phyloP scores from a whole-genome alignment of 352 stramenopile genomes.

The Pythium angustatum region DNA sequence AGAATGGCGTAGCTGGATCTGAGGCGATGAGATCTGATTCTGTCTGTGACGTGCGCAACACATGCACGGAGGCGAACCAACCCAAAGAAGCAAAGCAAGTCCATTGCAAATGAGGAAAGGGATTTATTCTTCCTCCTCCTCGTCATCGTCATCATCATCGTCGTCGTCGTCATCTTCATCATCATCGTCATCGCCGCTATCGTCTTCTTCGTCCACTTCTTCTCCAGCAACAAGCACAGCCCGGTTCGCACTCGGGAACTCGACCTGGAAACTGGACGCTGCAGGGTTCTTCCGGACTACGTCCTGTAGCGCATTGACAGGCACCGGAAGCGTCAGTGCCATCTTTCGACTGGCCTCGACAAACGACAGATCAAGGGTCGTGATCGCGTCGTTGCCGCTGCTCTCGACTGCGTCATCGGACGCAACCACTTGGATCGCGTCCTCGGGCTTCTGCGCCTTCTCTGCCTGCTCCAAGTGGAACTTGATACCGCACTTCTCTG shows the following conservation, averaged over 20 bases:
- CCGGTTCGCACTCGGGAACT: slow-evolving; percentile 24
- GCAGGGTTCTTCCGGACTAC: slow-evolving; percentile 26
- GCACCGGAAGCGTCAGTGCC: slow-evolving; percentile 27
- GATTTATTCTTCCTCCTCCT: slow-evolving; percentile 21
- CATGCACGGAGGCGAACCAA: too few species aligned
- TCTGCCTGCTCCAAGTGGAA: slow-evolving; percentile 30
- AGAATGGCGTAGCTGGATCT: slow-evolving; percentile 5
- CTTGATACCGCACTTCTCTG: slow-evolving; percentile 14
- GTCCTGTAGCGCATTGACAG: slow-evolving; percentile 22
- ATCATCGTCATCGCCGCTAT: slow-evolving; percentile 23
- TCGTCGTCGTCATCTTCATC: slow-evolving; percentile 22
- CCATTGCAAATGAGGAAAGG: too few species aligned
- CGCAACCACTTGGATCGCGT: slow-evolving; percentile 16
- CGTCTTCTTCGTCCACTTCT: slow-evolving; percentile 33
- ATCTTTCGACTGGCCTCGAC: slow-evolving; percentile 29
- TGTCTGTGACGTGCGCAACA: slow-evolving; percentile 6
- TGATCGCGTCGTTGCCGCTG: slow-evolving; percentile 27
- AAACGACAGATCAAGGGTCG: slow-evolving; percentile 32
- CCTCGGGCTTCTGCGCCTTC: slow-evolving; percentile 15
- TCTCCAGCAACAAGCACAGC: slow-evolving; percentile 30
- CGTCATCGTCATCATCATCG: slow-evolving; percentile 26
- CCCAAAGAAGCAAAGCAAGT: too few species aligned
- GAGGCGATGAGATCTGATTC: slow-evolving; percentile 19
- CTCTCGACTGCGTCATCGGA: slow-evolving; percentile 20
- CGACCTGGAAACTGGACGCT: slow-evolving; percentile 33